Percentiles rank a stretch among this genome's conserved stretches.
Evolutionary conservation across 2,329 filamentous ascomycete species (phyloP).

Genomic region (Aspergillus fischeri): DNA sequence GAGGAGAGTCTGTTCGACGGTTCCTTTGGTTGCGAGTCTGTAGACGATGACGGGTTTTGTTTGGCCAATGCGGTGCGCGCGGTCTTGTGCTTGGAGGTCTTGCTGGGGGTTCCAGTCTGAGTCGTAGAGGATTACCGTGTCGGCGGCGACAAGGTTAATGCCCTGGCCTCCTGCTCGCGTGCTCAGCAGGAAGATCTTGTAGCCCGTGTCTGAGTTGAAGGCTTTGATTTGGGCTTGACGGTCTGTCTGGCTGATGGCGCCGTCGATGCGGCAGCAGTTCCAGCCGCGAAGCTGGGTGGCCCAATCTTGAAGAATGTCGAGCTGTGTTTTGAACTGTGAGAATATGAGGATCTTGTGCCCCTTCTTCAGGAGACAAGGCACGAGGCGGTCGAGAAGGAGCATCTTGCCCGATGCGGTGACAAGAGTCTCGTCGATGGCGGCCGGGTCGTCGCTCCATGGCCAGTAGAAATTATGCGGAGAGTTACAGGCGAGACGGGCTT

Average conservation of each 20-base stretch:
- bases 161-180: slow-evolving; percentile 91
- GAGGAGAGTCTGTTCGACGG: slow-evolving; percentile 83
- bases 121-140: slow-evolving; percentile 91
- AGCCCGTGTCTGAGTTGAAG: slow-evolving; percentile 64
- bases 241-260: slow-evolving; percentile 71
- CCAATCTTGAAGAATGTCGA: slow-evolving; percentile 88
- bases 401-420: slow-evolving; percentile 92
- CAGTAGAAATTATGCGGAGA: slow-evolving; percentile 96
- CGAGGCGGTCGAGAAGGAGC: slow-evolving; percentile 82
- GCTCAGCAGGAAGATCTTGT: slow-evolving; percentile 78
- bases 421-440: slow-evolving; percentile 70
- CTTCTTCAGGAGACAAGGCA: slow-evolving; percentile 67
- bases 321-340: slow-evolving; percentile 90
- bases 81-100: slow-evolving; percentile 93
- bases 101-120: slow-evolving; percentile 94
- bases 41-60: slow-evolving; percentile 89
- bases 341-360: slow-evolving; percentile 94
- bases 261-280: slow-evolving; percentile 86
- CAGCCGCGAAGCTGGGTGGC: slow-evolving; percentile 71
- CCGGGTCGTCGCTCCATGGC: slow-evolving; percentile 66
- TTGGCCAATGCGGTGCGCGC: slow-evolving; percentile 91
- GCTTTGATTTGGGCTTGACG: slow-evolving; percentile 66
- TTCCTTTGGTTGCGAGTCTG: slow-evolving; percentile 86
- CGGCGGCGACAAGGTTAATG: slow-evolving; percentile 87
- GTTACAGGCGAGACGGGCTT: slow-evolving; percentile 88